These are phyloP conservation scores for Zygosaccharomyces rouxii DNA, from an alignment of 805 yeast species.

Conservation along the genomic window DNA sequence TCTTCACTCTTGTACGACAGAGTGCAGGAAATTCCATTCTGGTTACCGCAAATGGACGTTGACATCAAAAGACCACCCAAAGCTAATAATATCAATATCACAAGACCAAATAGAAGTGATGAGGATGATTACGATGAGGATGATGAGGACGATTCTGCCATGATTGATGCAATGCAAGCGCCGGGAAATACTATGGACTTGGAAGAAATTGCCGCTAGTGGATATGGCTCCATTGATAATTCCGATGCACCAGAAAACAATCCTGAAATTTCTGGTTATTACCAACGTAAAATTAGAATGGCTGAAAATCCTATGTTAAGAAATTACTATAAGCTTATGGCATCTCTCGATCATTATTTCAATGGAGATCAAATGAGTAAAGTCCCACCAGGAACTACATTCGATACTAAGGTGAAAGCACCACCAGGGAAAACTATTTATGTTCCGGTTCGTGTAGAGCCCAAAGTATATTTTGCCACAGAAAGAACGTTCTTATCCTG, in stretches of 20 bases:
- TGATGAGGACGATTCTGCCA: constrained; percentile 35
- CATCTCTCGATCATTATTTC: constrained; percentile 43
- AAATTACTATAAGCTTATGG: constrained; percentile 20
- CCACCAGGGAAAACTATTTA: constrained; percentile 88
- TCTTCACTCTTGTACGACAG: constrained; percentile 85
- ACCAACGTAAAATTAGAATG: constrained; percentile 22
- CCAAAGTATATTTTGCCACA: constrained; percentile 97
- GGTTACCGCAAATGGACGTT: constrained; percentile 96
- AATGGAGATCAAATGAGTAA: constrained; percentile 48
- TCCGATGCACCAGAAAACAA: constrained; percentile 5
- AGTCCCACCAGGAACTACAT: constrained; percentile 62
- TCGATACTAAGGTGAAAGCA: constrained; percentile 54
- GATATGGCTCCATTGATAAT: constrained; percentile 20
- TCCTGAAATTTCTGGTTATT: constrained; percentile 32
- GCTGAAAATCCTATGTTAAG: constrained; percentile 23
- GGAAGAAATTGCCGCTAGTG: constrained; percentile 54
- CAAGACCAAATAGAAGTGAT: constrained; percentile 30
- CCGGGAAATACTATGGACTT: constrained; percentile 62
- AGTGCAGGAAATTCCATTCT: constrained; percentile 84
- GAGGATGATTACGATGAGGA: constrained; percentile 34
- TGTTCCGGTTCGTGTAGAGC: constrained; percentile 95
- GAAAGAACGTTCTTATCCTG: constrained; percentile 93
- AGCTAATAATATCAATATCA: constrained; percentile 42
- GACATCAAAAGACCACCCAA: constrained; percentile 85
- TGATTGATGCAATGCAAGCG: constrained; percentile 31